Percentiles rank a stretch among this genome's conserved stretches.
Conservation (phyloP, 1,284 basidiomycete genomes). For the Trametes versicolor region DNA sequence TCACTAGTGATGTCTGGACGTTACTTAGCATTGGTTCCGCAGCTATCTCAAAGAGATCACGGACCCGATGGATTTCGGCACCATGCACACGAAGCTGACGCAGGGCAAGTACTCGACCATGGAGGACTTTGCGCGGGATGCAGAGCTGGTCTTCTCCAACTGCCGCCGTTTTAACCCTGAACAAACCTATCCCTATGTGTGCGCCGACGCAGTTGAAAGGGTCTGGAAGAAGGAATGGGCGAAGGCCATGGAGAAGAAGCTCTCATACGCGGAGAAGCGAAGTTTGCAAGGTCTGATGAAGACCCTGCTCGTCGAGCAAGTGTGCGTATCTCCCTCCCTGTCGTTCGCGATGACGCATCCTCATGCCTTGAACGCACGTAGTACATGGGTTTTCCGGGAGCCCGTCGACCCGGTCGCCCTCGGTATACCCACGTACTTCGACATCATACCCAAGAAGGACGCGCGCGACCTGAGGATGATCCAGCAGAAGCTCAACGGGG, state of each 20-base stretch:
- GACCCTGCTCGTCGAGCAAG: slow-evolving; percentile 74
- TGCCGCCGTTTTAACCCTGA: slow-evolving; percentile 91
- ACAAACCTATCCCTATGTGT: slow-evolving; percentile 77
- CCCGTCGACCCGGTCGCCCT: slow-evolving; percentile 86
- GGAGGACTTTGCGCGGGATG: slow-evolving; percentile 85
- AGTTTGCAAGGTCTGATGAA: slow-evolving; percentile 80
- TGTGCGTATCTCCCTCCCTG: slow-evolving; percentile 56
- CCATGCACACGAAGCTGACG: slow-evolving; percentile 80
- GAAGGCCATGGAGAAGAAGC: slow-evolving; percentile 77
- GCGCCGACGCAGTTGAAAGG: slow-evolving; percentile 80
- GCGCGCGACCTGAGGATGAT: slow-evolving; percentile 91
- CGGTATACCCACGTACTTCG: slow-evolving; percentile 85
- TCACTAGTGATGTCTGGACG: slow-evolving; percentile 7
- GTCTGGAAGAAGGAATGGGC: slow-evolving; percentile 90
- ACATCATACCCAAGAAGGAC: slow-evolving; percentile 84
- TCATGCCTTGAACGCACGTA: slow-evolving; percentile 39
- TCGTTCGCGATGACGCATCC: not conserved
- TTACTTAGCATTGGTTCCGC: slow-evolving; percentile 18
- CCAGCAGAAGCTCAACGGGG: slow-evolving; percentile 81
- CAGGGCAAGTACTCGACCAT: slow-evolving; percentile 77
- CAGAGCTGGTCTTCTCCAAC: slow-evolving; percentile 89
- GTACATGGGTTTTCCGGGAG: slow-evolving; percentile 83
- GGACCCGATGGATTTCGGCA: slow-evolving; percentile 95
- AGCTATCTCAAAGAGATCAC: slow-evolving; percentile 95
- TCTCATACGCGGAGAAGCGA: slow-evolving; percentile 86